These are phyloP conservation scores for Trichoderma lentiforme DNA, from an alignment of 2,329 filamentous ascomycete genomes.

Conservation along the genomic window DNA sequence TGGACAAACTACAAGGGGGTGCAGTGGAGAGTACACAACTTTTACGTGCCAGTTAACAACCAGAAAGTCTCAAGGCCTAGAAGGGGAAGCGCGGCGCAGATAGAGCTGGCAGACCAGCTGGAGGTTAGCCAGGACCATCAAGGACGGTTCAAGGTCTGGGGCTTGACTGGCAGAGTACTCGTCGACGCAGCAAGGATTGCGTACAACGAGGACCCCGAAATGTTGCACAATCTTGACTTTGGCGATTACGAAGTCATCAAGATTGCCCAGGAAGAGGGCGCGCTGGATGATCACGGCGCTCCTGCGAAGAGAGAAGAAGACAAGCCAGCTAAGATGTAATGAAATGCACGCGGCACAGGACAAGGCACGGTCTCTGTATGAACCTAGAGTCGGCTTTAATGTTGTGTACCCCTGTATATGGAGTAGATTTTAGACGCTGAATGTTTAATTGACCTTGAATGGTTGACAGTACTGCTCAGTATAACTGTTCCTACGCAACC, in stretches of 20 bases:
- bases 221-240: constrained; percentile 61
- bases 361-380: background rate
- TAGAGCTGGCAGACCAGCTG: constrained; percentile 38
- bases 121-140: constrained; percentile 44
- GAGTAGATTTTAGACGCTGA: background rate
- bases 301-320: constrained; percentile 27
- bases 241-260: constrained; percentile 54
- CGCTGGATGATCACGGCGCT: constrained; percentile 34
- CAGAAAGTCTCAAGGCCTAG: constrained; percentile 64
- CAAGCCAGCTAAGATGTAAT: constrained; percentile 34
- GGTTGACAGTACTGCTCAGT: background rate
- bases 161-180: constrained; percentile 88
- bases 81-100: constrained; percentile 31
- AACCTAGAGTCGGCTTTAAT: background rate
- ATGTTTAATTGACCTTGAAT: background rate
- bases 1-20: constrained; percentile 78
- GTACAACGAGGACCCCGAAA: constrained; percentile 78
- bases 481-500: background rate
- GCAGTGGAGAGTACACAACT: constrained; percentile 87
- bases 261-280: constrained; percentile 43
- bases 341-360: background rate
- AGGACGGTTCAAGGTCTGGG: constrained; percentile 79
- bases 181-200: constrained; percentile 85
- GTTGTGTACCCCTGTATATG: background rate
- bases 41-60: constrained; percentile 77